Base-by-base conservation (phyloP, 2,329 filamentous ascomycete species). In the Sporothrix pseudoabietina region DNA sequence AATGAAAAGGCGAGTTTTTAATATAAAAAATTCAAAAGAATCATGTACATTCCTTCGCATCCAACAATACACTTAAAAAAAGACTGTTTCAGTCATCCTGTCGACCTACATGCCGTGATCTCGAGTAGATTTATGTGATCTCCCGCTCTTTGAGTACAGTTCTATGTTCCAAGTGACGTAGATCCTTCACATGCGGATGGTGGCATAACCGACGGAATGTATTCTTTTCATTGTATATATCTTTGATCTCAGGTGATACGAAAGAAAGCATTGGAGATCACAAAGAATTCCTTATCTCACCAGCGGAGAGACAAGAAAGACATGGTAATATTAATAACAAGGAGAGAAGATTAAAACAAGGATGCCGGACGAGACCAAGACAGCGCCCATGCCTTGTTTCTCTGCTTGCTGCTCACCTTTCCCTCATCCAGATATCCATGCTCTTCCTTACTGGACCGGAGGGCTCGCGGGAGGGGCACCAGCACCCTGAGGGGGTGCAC, bases 281-380 rank as follows among this genome's bases (percentile, higher is more conserved):
- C 14, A 35, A 59, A 35, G 35, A n/a, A 16, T 55, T 54, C 52
- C 9, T 55, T 7, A 12, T 61, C 30, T 39, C 22, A 57, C 54
- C 26, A 1, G 12, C 30, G 14, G 30, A n/a, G 26, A 59, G 14
- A 35, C 55, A 35, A 19, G 55, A 35, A 8, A 16, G 32, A 59
- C n/a, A 19, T 59, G 30, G 30, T 22, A 63, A 63, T 10, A 35
- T 59, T 59, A 19, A 54, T 16, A 54, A 57, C 32, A 32, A 57
- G 26, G 19, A 41, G 19, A 63, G 32, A 41, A 44, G 35, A 65
- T 14, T 65, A 65, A 44, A 65, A 65, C 59, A 65, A 65, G 35
- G 30, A 55, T 44, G 8, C 12, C 10, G 26, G 4, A 35, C 44
- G 10, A 65, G 59, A 65, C 59, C 9, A 16, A 49, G 30, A n/a